Percentiles rank a stretch among this genome's conserved stretches.
These are phyloP conservation scores for Populus alba DNA, from an alignment of 345 rosid genomes.

Conservation along the genomic window DNA sequence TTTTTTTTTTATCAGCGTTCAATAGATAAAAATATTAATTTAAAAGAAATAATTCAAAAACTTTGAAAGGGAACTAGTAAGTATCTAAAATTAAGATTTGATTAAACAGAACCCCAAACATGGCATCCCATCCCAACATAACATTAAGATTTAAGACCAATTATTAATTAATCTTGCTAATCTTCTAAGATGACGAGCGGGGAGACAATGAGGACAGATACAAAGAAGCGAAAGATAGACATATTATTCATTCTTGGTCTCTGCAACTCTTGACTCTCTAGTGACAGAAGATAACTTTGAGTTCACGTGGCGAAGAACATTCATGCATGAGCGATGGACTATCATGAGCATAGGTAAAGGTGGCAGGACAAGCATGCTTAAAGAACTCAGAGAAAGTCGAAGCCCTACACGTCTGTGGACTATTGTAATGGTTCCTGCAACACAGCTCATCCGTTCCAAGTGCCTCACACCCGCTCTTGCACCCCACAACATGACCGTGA, in stretches of 20 bases:
- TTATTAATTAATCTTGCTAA: background rate
- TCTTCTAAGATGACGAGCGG: background rate
- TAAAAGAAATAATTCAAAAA: no score
- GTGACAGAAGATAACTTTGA: conserved; percentile 94
- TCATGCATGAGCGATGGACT: conserved; percentile 81
- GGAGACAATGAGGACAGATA: background rate
- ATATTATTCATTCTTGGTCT: background rate
- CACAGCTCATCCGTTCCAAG: conserved; percentile 80
- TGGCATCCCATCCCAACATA: background rate
- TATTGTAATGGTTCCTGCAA: conserved; percentile 75
- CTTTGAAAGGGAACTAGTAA: background rate
- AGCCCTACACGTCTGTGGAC: conserved; percentile 64
- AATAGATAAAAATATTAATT: no score
- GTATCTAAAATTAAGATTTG: background rate
- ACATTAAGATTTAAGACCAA: background rate
- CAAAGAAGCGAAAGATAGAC: background rate
- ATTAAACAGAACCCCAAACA: background rate
- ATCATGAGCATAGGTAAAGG: conserved; percentile 83
- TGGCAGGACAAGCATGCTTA: conserved; percentile 84
- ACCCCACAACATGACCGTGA: conserved; percentile 69
- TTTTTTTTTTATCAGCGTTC: no score
- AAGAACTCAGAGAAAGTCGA: conserved; percentile 72
- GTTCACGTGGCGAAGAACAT: conserved; percentile 85
- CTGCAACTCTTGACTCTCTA: background rate
- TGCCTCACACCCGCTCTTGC: conserved; percentile 91